A percentile compares a stretch with the other conserved stretches of the same genome.
phyloP scores from a whole-genome alignment of 148 eudicot genomes.

The Silene uniflora region DNA sequence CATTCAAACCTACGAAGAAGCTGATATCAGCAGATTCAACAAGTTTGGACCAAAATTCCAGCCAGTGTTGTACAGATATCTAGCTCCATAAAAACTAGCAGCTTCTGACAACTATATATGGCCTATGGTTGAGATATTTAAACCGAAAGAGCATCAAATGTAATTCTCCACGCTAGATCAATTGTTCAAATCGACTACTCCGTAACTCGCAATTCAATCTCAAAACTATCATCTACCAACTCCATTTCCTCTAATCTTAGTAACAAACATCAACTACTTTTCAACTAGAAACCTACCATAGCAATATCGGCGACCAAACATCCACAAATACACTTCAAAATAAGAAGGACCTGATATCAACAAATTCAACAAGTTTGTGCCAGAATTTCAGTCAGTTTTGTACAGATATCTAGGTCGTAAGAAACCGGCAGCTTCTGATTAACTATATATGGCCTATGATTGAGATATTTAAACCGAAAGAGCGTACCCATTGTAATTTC shows the following conservation, averaged over 20 bases:
- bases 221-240: background rate
- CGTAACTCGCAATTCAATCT: background rate
- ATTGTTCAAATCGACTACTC: no score
- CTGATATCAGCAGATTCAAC: background rate
- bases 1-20: background rate
- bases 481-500: background rate
- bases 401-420: no score
- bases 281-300: background rate
- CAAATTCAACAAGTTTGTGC: no score
- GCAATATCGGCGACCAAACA: no score
- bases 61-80: background rate
- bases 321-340: no score
- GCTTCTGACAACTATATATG: background rate
- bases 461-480: background rate
- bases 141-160: no score
- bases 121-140: no score
- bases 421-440: no score
- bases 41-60: background rate
- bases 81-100: background rate
- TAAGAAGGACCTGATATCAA: no score
- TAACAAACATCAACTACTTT: background rate
- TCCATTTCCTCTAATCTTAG: background rate
- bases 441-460: background rate
- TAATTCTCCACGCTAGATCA: no score
- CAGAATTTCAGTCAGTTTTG: no score